A percentile compares a stretch with the other conserved stretches of the same genome.
These are phyloP conservation scores for Talaromyces sp. DNA, from an alignment of 2,329 filamentous ascomycete genomes.

Conservation along the genomic window DNA sequence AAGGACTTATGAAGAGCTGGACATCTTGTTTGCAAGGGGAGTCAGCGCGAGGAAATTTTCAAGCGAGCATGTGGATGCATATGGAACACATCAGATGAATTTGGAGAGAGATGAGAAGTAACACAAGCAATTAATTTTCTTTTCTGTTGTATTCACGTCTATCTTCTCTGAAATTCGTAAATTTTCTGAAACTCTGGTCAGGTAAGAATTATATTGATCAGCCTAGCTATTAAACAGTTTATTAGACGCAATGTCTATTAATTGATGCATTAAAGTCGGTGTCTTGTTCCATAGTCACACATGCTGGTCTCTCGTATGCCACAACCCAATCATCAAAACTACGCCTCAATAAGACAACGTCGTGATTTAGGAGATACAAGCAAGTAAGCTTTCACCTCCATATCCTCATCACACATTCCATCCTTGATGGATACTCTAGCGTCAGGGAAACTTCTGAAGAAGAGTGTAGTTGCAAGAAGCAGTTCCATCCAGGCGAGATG, in stretches of 20 bases:
- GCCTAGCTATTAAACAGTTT: neutral
- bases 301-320: neutral
- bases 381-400: constrained; percentile 40
- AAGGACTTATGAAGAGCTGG: constrained; percentile 36
- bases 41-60: constrained; percentile 70
- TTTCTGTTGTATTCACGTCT: neutral
- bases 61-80: constrained; percentile 51
- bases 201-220: neutral
- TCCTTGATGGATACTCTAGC: neutral
- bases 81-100: constrained; percentile 32
- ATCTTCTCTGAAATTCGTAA: neutral
- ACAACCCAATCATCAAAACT: neutral
- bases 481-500: constrained; percentile 60
- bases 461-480: constrained; percentile 43
- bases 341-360: constrained; percentile 27
- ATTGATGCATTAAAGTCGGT: neutral
- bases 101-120: constrained; percentile 4
- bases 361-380: constrained; percentile 36
- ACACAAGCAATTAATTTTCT: neutral
- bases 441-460: constrained; percentile 36
- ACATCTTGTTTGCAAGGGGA: constrained; percentile 56
- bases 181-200: neutral
- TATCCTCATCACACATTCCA: constrained; percentile 25
- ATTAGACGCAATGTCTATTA: neutral
- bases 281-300: too few species aligned